Evolutionary conservation across 2,329 filamentous ascomycete genomes (phyloP).

Genomic region (Fusarium brachygibbosum): DNA sequence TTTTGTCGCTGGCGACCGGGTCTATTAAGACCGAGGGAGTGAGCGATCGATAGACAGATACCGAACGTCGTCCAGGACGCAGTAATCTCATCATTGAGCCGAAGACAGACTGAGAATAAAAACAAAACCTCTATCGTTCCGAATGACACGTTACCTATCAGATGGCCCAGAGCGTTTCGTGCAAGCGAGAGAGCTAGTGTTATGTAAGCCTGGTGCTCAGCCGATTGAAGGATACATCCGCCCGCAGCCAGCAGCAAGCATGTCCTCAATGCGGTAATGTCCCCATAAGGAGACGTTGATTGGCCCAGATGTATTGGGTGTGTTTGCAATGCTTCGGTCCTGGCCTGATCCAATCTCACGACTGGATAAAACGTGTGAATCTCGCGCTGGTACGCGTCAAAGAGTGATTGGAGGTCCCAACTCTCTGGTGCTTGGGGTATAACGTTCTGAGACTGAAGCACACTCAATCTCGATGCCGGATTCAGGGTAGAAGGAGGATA

Average conservation of each 20-base stretch:
- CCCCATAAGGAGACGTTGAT: fast-evolving
- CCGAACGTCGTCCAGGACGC: conserved; percentile 17
- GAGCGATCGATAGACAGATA: not conserved
- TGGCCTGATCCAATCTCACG: not conserved
- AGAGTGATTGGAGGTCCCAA: not conserved
- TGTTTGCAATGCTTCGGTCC: not conserved
- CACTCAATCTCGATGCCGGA: no score
- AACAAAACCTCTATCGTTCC: conserved; percentile 10
- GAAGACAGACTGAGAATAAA: conserved; percentile 3
- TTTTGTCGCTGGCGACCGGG: fast-evolving
- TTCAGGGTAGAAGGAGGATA: not conserved
- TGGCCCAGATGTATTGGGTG: not conserved
- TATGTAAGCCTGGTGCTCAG: not conserved
- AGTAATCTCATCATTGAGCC: conserved; percentile 9
- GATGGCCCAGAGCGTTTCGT: fast-evolving
- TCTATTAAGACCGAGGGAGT: not conserved
- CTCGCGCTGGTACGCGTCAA: conserved; percentile 7
- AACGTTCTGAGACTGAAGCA: not conserved
- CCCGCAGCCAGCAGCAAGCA: conserved; percentile 1
- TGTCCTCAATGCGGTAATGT: not conserved
- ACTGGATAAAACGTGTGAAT: conserved; percentile 7
- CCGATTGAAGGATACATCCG: not conserved
- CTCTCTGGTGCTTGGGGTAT: not conserved
- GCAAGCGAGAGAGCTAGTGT: not conserved
- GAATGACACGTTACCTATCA: not conserved